Evolutionary conservation across 495 filamentous ascomycete genomes (phyloP), one percentile per base, ranked within the genome.

Genomic region (Penicillium maclennaniae): DNA sequence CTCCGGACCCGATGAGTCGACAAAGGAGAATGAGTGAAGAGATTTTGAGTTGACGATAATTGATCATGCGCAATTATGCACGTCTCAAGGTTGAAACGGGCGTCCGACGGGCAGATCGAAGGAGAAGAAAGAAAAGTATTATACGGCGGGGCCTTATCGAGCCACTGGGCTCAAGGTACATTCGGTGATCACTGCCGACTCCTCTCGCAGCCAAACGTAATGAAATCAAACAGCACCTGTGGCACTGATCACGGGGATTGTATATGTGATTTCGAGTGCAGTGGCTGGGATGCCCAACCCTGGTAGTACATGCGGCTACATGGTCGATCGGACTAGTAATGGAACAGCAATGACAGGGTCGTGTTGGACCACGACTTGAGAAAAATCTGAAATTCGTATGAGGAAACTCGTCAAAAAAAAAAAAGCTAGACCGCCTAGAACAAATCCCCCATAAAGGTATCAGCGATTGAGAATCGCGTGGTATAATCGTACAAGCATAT

Each of bases 401-500:
- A 34, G 28, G 28, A 36, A 14, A 17, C 36, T 49, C 47, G 47
- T 49, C 20, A 53, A 40, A 21, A 15, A 40, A 20, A 51, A 51
- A 31, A 61, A 26, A 27, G 47, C 23, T 41, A 40, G 21, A 41
- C n/a, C 8, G 10, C 10, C 14, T 14, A 34, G 31, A 34, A 34
- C 8, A 34, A 1, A 54, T 53, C 55, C 54, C 58, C 48, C 17
- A 43, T 28, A 31, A 46, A 62, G 52, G 54, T 62, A 65, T 61
- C 52, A 57, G 41, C 38, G 55, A 58, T 57, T 54, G 55, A 6
- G 47, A 49, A 55, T 49, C 50, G 41, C 42, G 54, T 67, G 63
- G 58, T 67, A 67, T 64, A 67, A 62, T 67, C 53, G 49, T 67
- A 67, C 61, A 67, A 64, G 43, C 43, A 57, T 46, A 44, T 45